Percentiles rank a stretch among this genome's conserved stretches.
These are phyloP conservation scores for Yamadazyma paraphyllophila DNA, from an alignment of 805 yeast species.

Conservation along the genomic window DNA sequence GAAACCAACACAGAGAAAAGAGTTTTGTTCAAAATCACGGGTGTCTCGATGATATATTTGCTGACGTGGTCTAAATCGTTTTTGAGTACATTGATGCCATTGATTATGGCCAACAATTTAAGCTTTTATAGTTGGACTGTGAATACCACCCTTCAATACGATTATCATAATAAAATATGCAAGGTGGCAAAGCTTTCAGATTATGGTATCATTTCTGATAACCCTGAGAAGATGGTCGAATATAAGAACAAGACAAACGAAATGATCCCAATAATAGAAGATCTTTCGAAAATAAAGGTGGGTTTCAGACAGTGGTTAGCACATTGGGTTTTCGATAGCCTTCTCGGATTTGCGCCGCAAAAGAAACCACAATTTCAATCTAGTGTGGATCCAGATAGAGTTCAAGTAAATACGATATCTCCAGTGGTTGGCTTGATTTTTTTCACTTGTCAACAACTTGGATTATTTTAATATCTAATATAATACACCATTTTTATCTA, in stretches of 20 bases:
- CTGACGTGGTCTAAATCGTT: conserved; percentile 38
- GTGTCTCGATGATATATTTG: conserved; percentile 37
- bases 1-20: conserved; percentile 19
- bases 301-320: conserved; percentile 2
- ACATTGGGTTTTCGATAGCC: not conserved
- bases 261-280: not conserved
- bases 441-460: conserved; percentile 3
- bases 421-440: not conserved
- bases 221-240: conserved; percentile 32
- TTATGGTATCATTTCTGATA: conserved; percentile 37
- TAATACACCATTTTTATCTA: not conserved
- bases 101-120: conserved; percentile 29
- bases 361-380: not conserved
- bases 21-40: conserved; percentile 29
- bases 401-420: not conserved
- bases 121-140: conserved; percentile 41
- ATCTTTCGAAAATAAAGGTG: not conserved
- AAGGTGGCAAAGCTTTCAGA: conserved; percentile 22
- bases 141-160: conserved; percentile 33
- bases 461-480: not conserved
- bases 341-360: not conserved
- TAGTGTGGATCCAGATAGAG: conserved; percentile 1
- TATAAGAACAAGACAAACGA: not conserved
- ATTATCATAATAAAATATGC: conserved; percentile 30
- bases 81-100: conserved; percentile 35